Evolutionary conservation across 2,329 filamentous ascomycete genomes (phyloP).

Genomic region (Arthrinium puccinioides): DNA sequence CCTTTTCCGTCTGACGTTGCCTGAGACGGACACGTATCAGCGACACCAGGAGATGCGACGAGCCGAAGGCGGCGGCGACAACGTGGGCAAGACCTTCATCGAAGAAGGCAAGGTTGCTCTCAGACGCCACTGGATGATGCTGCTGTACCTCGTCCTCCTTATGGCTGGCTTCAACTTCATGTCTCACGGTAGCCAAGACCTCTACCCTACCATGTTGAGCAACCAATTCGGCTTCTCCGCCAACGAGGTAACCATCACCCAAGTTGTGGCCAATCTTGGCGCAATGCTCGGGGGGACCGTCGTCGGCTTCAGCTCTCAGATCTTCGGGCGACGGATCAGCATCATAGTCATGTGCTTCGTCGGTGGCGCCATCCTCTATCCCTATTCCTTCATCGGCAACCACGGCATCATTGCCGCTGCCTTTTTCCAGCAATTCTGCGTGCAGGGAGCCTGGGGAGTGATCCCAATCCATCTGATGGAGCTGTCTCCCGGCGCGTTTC

Average conservation of each 20-base stretch:
- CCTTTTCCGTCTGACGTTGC: slow-evolving; percentile 65
- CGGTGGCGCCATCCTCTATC: slow-evolving; percentile 74
- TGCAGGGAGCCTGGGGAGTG: slow-evolving; percentile 70
- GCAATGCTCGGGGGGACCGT: slow-evolving; percentile 61
- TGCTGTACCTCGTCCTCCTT: slow-evolving; percentile 75
- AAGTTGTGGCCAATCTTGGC: slow-evolving; percentile 66
- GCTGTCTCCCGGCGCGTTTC: slow-evolving; percentile 62
- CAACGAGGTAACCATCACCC: slow-evolving; percentile 58
- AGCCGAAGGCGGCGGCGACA: slow-evolving; percentile 43
- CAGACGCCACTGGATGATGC: slow-evolving; percentile 70
- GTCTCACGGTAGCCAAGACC: slow-evolving; percentile 66
- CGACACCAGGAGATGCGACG: slow-evolving; percentile 59
- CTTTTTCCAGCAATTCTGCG: slow-evolving; percentile 78
- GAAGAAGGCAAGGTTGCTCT: slow-evolving; percentile 72
- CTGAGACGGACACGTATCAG: slow-evolving; percentile 69
- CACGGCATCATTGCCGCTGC: slow-evolving; percentile 66
- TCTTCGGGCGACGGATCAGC: slow-evolving; percentile 60
- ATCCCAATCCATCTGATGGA: slow-evolving; percentile 77
- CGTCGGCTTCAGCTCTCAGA: slow-evolving; percentile 61
- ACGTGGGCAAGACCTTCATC: slow-evolving; percentile 61
- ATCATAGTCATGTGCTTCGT: slow-evolving; percentile 57
- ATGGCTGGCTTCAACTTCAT: slow-evolving; percentile 94
- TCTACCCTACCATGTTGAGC: slow-evolving; percentile 53
- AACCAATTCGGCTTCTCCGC: slow-evolving; percentile 46
- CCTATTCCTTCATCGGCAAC: slow-evolving; percentile 64